A percentile compares a stretch with the other conserved stretches of the same genome.
Conservation (phyloP, 2,329 filamentous ascomycete species). For the Aspergillus melleus region DNA sequence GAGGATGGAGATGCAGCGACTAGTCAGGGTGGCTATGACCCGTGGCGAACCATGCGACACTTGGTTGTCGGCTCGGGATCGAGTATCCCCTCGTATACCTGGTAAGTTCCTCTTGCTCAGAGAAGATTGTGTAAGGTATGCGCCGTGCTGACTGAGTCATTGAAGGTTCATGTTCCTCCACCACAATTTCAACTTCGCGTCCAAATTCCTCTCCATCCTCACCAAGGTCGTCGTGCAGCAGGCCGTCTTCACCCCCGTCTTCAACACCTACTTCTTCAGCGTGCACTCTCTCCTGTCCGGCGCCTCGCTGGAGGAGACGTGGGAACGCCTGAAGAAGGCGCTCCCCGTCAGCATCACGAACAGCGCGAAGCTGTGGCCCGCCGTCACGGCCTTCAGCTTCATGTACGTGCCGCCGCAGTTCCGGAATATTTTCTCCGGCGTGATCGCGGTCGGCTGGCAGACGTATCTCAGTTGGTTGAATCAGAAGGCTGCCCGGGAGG, state of each 20-base stretch:
- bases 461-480: slow-evolving; percentile 85
- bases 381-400: slow-evolving; percentile 82
- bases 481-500: slow-evolving; percentile 64
- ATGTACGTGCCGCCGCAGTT: slow-evolving; percentile 79
- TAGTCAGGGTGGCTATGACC: slow-evolving; percentile 61
- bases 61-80: slow-evolving; percentile 71
- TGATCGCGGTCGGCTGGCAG: slow-evolving; percentile 87
- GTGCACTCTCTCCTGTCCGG: slow-evolving; percentile 75
- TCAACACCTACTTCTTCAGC: slow-evolving; percentile 81
- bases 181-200: slow-evolving; percentile 79
- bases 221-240: slow-evolving; percentile 83
- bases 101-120: slow-evolving; percentile 54
- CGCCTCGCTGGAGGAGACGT: slow-evolving; percentile 62
- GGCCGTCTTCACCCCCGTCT: slow-evolving; percentile 74
- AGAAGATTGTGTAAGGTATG: no score
- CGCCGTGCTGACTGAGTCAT: background rate
- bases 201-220: slow-evolving; percentile 67
- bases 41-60: slow-evolving; percentile 67
- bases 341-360: slow-evolving; percentile 76
- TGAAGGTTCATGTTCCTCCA: slow-evolving; percentile 78
- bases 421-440: slow-evolving; percentile 74
- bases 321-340: slow-evolving; percentile 70
- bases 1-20: slow-evolving; percentile 19
- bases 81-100: slow-evolving; percentile 77
- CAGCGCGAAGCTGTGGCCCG: slow-evolving; percentile 84